These are phyloP conservation scores for Eucalyptus virginea DNA, from an alignment of 345 rosid genomes.

Conservation along the genomic window DNA sequence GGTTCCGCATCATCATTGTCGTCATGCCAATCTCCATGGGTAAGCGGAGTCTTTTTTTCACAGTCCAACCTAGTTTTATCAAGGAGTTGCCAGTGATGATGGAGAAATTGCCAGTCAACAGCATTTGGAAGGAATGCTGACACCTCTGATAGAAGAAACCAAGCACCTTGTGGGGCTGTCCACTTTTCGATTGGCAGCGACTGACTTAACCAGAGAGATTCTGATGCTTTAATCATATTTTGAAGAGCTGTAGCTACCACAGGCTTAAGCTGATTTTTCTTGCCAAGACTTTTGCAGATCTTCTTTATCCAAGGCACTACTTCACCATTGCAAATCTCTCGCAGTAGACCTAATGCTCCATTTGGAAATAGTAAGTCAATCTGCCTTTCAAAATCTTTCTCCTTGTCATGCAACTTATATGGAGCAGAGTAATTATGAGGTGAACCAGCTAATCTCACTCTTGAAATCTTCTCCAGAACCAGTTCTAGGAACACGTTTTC, in stretches of 20 bases:
- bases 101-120: conserved; percentile 92
- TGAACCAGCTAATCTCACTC: conserved; percentile 27
- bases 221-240: conserved; percentile 66
- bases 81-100: conserved; percentile 86
- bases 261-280: conserved; percentile 64
- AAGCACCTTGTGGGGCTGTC: conserved; percentile 94
- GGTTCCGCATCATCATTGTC: conserved; percentile 25
- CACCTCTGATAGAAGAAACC: conserved; percentile 93
- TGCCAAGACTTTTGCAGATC: conserved; percentile 72
- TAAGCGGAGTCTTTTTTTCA: conserved; percentile 13
- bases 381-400: conserved; percentile 27
- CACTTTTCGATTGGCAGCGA: conserved; percentile 77
- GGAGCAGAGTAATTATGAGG: conserved; percentile 1
- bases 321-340: conserved; percentile 60
- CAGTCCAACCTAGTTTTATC: conserved; percentile 42
- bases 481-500: conserved; percentile 83
- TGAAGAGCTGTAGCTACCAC: conserved; percentile 59
- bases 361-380: conserved; percentile 39
- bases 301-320: conserved; percentile 89
- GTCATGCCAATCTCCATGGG: conserved; percentile 13
- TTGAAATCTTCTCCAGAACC: conserved; percentile 59
- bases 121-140: conserved; percentile 60
- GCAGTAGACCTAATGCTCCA: conserved; percentile 52
- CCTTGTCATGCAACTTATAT: conserved; percentile 4
- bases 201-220: conserved; percentile 69